Percentiles rank a stretch among this genome's conserved stretches.
phyloP scores from a whole-genome alignment of 2,329 filamentous ascomycete genomes.

The Fusarium incarnatum region DNA sequence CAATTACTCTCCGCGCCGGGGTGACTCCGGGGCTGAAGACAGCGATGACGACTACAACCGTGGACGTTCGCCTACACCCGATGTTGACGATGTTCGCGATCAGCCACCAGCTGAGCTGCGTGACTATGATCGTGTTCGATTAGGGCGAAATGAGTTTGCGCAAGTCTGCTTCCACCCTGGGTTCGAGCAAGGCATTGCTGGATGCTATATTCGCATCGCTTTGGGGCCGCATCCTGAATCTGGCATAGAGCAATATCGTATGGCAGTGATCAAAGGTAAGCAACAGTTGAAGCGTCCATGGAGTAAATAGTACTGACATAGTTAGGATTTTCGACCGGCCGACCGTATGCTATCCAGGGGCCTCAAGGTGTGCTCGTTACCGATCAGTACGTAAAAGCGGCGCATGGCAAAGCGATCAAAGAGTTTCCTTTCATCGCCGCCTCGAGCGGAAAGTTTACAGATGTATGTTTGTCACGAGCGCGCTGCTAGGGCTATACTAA shows the following conservation, averaged over 20 bases:
- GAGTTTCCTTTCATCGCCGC: slow-evolving; percentile 92
- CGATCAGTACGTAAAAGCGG: slow-evolving; percentile 84
- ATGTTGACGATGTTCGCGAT: slow-evolving; percentile 75
- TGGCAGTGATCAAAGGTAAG: slow-evolving; percentile 87
- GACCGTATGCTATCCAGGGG: slow-evolving; percentile 84
- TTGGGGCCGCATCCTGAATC: slow-evolving; percentile 81
- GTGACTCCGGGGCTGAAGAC: slow-evolving; percentile 64
- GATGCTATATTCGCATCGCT: slow-evolving; percentile 87
- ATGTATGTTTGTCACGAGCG: slow-evolving; percentile 63
- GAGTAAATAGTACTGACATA: slow-evolving; percentile 36
- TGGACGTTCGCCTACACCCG: slow-evolving; percentile 64
- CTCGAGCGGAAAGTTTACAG: slow-evolving; percentile 87
- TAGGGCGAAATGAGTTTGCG: slow-evolving; percentile 87
- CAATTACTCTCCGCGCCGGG: slow-evolving; percentile 53
- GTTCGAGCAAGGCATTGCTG: slow-evolving; percentile 83
- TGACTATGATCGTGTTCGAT: slow-evolving; percentile 86
- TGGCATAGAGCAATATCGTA: slow-evolving; percentile 83
- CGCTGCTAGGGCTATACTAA: not conserved
- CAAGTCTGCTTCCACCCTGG: slow-evolving; percentile 93
- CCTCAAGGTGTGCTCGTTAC: slow-evolving; percentile 84
- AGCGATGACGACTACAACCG: slow-evolving; percentile 85
- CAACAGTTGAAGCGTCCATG: not conserved
- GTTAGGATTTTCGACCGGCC: slow-evolving; percentile 79
- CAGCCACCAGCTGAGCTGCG: slow-evolving; percentile 77
- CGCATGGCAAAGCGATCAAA: slow-evolving; percentile 84